phyloP scores from a whole-genome alignment of 2,329 filamentous ascomycete genomes.

The Paecilomyces sp. region DNA sequence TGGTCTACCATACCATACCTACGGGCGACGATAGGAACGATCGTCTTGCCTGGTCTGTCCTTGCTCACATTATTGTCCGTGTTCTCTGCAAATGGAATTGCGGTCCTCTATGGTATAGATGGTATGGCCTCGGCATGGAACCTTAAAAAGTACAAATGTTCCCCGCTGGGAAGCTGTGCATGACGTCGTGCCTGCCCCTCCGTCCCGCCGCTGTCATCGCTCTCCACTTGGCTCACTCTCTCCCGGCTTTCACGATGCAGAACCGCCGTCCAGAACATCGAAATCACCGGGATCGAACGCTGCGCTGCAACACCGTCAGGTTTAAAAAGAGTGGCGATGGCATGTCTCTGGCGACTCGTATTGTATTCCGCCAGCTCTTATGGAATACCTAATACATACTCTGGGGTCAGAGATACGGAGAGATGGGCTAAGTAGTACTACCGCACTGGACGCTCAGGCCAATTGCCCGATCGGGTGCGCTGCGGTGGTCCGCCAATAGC shows the following conservation, averaged over 20 bases:
- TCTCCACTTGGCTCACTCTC: not conserved
- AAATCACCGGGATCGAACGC: not conserved
- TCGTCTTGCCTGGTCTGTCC: not conserved
- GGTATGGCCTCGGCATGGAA: not conserved
- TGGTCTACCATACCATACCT: not conserved
- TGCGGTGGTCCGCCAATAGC: not conserved
- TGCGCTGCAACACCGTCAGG: too few species aligned
- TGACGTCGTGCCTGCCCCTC: not conserved
- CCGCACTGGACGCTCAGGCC: not conserved
- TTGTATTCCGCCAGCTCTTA: not conserved
- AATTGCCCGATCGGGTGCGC: not conserved
- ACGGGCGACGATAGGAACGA: not conserved
- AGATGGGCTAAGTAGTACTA: not conserved
- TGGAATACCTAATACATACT: not conserved
- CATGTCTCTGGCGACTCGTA: not conserved
- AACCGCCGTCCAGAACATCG: not conserved
- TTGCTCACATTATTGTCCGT: not conserved
- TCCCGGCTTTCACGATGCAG: not conserved
- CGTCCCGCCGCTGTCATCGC: not conserved
- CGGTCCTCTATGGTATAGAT: too few species aligned
- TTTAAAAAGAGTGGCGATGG: not conserved
- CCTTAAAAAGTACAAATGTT: not conserved
- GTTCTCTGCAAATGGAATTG: not conserved
- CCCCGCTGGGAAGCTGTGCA: not conserved
- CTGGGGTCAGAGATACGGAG: too few species aligned